phyloP scores from a whole-genome alignment of 495 filamentous ascomycete genomes.

The Parmelia sp. region DNA sequence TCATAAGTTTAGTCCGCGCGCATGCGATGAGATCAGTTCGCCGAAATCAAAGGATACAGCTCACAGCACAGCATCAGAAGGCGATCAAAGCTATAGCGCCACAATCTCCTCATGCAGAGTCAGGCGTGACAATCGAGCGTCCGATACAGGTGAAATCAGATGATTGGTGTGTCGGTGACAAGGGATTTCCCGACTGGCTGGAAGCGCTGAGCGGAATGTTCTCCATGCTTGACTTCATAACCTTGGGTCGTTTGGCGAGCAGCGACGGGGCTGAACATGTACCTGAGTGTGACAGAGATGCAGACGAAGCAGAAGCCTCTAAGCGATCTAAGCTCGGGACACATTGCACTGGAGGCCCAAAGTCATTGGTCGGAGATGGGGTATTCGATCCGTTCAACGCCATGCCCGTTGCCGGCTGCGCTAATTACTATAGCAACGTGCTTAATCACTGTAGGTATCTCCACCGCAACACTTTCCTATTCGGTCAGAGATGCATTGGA shows the following conservation, averaged over 20 bases:
- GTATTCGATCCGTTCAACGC: constrained; percentile 9
- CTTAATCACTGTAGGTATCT: constrained; percentile 3
- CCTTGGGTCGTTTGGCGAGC: neutral
- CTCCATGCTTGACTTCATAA: neutral
- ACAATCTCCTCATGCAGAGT: neutral
- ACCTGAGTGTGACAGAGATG: neutral
- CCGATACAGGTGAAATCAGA: neutral
- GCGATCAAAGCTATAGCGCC: too few species aligned
- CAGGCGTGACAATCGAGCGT: neutral
- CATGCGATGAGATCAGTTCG: constrained; percentile 10
- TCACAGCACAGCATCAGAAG: neutral
- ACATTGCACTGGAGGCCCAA: neutral
- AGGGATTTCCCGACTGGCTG: neutral
- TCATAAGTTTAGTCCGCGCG: neutral
- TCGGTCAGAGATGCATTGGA: neutral
- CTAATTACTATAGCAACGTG: neutral
- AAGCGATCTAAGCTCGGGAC: neutral
- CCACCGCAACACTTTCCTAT: neutral
- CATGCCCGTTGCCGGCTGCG: neutral
- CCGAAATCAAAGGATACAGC: neutral
- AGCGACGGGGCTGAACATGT: neutral
- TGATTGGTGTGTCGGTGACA: neutral
- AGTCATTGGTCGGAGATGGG: neutral
- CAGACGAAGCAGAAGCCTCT: neutral
- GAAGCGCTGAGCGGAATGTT: neutral